Conservation (phyloP, 768 basidiomycete species). For the Cystofilobasidium bisporidii region DNA sequence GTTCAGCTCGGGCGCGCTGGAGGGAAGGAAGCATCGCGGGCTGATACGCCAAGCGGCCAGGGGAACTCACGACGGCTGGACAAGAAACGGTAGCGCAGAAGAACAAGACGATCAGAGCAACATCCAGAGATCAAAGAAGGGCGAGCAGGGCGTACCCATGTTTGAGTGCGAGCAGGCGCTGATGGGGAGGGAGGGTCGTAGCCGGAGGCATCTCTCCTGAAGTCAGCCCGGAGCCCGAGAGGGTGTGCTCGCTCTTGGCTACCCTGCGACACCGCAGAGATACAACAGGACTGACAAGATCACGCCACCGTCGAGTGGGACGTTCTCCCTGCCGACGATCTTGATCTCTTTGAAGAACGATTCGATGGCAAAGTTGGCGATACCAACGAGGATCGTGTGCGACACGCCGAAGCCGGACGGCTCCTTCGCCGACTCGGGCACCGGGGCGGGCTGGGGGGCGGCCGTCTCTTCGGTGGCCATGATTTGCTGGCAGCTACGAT, state of each 20-base stretch:
- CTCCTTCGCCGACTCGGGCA: conserved; percentile 3
- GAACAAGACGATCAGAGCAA: too few species aligned
- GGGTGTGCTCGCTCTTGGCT: too few species aligned
- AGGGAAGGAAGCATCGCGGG: conserved; percentile 29
- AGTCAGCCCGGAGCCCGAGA: conserved; percentile 5
- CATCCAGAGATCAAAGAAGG: conserved; percentile 38
- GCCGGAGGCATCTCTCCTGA: neutral
- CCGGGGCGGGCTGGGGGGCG: neutral
- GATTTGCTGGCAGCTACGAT: too few species aligned
- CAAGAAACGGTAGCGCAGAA: conserved; percentile 2
- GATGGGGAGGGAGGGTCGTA: conserved; percentile 15
- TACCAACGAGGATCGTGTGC: conserved; percentile 60
- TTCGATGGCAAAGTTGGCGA: conserved; percentile 64
- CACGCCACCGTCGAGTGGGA: conserved; percentile 77
- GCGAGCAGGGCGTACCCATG: conserved; percentile 71
- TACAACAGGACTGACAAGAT: conserved; percentile 84
- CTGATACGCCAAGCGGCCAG: too few species aligned
- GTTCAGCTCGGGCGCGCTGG: neutral
- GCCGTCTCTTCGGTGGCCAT: neutral
- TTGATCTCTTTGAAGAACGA: conserved; percentile 84
- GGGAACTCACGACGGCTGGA: conserved; percentile 26
- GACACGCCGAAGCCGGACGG: conserved; percentile 41
- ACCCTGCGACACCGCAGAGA: too few species aligned
- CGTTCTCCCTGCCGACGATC: conserved; percentile 77
- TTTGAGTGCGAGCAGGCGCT: conserved; percentile 85